phyloP scores from a whole-genome alignment of 306 rosid species.

The Hippophae gyantsensis region DNA sequence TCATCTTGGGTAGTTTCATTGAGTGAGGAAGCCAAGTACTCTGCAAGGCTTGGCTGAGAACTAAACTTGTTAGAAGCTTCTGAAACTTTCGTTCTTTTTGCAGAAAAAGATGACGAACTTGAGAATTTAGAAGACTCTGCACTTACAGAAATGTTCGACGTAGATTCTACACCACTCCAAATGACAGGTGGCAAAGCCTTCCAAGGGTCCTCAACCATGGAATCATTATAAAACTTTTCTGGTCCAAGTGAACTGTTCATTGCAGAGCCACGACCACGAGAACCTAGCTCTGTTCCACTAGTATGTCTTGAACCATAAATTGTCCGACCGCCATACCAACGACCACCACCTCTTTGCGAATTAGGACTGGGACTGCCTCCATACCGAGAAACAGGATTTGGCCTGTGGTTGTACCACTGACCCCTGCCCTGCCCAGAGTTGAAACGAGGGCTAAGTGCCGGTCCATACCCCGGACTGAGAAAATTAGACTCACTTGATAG shows the following conservation, averaged over 20 bases:
- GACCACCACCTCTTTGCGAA: constrained; percentile 50
- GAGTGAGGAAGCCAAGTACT: constrained; percentile 70
- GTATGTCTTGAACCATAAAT: constrained; percentile 26
- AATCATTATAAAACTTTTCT: constrained; percentile 35
- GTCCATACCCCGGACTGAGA: constrained; percentile 37
- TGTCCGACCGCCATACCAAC: constrained; percentile 15
- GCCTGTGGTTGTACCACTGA: constrained; percentile 30
- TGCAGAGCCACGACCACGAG: constrained; percentile 25
- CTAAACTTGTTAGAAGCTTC: constrained; percentile 28
- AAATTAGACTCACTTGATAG: constrained; percentile 22
- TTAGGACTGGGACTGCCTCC: constrained; percentile 29
- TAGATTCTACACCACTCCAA: constrained; percentile 26
- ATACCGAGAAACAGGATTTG: constrained; percentile 34
- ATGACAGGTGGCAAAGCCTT: constrained; percentile 40
- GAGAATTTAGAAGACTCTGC: constrained; percentile 25
- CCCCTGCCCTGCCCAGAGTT: constrained; percentile 30
- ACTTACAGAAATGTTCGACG: constrained; percentile 3
- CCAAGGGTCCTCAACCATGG: constrained; percentile 98
- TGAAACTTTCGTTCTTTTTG: constrained; percentile 27
- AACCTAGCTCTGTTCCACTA: constrained; percentile 39
- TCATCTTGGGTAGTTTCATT: constrained; percentile 37
- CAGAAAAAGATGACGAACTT: constrained; percentile 24
- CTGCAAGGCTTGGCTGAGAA: constrained; percentile 78
- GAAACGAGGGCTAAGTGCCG: constrained; percentile 22
- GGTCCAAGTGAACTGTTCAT: constrained; percentile 19